phyloP scores from a whole-genome alignment of 345 rosid genomes.

The Draba incana region DNA sequence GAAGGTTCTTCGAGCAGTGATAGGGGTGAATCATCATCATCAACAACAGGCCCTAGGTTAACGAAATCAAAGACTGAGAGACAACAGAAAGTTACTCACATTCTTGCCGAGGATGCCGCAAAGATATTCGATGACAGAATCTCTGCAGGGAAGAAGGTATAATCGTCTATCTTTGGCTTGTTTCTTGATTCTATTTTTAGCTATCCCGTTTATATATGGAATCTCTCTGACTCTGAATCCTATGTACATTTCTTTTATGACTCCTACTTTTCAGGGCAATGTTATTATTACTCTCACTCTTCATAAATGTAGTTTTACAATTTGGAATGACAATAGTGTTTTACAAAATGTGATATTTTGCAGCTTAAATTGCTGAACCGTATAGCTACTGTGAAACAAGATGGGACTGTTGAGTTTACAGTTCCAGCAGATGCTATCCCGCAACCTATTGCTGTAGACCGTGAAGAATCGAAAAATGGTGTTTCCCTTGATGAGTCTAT shows the following conservation, averaged over 20 bases:
- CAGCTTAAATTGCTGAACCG: constrained; percentile 84
- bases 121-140: constrained; percentile 75
- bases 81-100: constrained; percentile 51
- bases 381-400: constrained; percentile 91
- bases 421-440: constrained; percentile 81
- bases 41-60: constrained; percentile 53
- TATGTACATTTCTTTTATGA: background rate
- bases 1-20: constrained; percentile 45
- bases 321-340: constrained; percentile 16
- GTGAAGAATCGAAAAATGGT: constrained; percentile 44
- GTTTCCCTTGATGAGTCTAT: constrained; percentile 61
- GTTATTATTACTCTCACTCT: background rate
- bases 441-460: constrained; percentile 45
- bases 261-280: constrained; percentile 1
- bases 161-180: constrained; percentile 11
- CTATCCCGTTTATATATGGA: background rate
- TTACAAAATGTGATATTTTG: constrained; percentile 40
- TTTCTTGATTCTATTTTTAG: constrained; percentile 33
- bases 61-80: constrained; percentile 79
- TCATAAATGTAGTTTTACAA: background rate
- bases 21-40: constrained; percentile 45
- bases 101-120: constrained; percentile 80
- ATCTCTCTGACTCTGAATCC: background rate
- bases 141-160: constrained; percentile 77
- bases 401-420: constrained; percentile 95